Percentiles rank a stretch among this genome's conserved stretches.
These are phyloP conservation scores for Triticum timopheevii DNA, from an alignment of 176 grass and related monocot species.

Conservation along the genomic window DNA sequence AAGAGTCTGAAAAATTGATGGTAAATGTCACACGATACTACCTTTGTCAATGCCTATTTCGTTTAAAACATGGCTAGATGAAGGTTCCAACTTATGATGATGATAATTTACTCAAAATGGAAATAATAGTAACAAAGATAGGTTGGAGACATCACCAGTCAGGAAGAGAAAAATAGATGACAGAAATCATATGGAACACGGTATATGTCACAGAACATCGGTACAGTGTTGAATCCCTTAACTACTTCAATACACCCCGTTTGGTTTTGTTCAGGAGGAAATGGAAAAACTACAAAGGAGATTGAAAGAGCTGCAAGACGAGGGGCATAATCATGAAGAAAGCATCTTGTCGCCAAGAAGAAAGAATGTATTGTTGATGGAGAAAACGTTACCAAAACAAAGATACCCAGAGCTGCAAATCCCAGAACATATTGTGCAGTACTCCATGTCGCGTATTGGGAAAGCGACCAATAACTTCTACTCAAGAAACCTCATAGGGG, in stretches of 20 bases:
- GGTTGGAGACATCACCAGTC: not conserved
- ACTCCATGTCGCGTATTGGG: slow-evolving; percentile 11
- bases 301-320: slow-evolving; percentile 37
- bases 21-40: slow-evolving; percentile 24
- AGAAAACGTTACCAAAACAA: slow-evolving; percentile 9
- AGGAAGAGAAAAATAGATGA: slow-evolving; percentile 6
- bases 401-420: slow-evolving; percentile 34
- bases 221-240: not conserved
- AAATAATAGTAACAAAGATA: not conserved
- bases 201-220: not conserved
- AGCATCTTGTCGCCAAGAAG: slow-evolving; percentile 30
- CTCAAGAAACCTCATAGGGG: slow-evolving; percentile 42
- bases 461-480: slow-evolving; percentile 46
- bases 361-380: slow-evolving; percentile 10
- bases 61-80: not conserved
- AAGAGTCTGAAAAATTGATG: slow-evolving; percentile 40
- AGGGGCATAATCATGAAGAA: slow-evolving; percentile 11
- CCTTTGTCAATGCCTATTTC: not conserved
- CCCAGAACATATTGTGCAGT: slow-evolving; percentile 18
- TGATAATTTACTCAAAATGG: slow-evolving; percentile 4
- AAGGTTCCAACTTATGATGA: slow-evolving; percentile 10
- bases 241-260: not conserved
- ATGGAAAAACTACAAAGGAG: slow-evolving; percentile 37
- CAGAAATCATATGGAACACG: slow-evolving; percentile 10
- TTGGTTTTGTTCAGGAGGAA: slow-evolving; percentile 30